These are phyloP conservation scores for Bertia moriformis DNA, from an alignment of 2,329 filamentous ascomycete species.

Conservation along the genomic window DNA sequence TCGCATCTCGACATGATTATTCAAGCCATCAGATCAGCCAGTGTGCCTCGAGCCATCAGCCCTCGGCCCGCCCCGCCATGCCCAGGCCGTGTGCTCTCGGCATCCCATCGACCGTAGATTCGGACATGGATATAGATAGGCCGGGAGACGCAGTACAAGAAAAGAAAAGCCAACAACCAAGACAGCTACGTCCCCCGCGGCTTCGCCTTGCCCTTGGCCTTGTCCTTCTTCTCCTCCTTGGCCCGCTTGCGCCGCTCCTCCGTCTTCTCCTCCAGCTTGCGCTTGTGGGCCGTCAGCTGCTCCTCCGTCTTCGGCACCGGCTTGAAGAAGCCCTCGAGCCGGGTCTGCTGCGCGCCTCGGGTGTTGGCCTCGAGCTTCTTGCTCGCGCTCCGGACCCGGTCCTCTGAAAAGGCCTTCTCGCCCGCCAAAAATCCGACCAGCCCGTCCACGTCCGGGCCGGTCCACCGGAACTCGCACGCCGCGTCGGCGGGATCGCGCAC, in stretches of 20 bases:
- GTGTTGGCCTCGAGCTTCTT: slow-evolving; percentile 74
- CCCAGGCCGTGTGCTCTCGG: no score
- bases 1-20: no score
- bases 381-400: slow-evolving; percentile 70
- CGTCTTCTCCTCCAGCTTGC: slow-evolving; percentile 84
- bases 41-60: no score
- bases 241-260: slow-evolving; percentile 89
- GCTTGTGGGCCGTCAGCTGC: slow-evolving; percentile 72
- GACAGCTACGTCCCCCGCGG: slow-evolving; percentile 41
- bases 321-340: slow-evolving; percentile 95
- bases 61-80: no score
- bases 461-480: slow-evolving; percentile 95
- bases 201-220: slow-evolving; percentile 82
- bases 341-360: slow-evolving; percentile 77
- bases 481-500: slow-evolving; percentile 70
- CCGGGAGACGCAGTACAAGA: no score
- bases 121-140: no score
- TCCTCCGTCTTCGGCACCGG: slow-evolving; percentile 74
- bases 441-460: slow-evolving; percentile 78
- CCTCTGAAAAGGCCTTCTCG: slow-evolving; percentile 95
- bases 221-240: slow-evolving; percentile 89
- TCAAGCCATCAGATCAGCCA: no score
- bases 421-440: slow-evolving; percentile 78
- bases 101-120: no score
- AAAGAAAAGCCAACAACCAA: no score